Evolutionary conservation across 2,329 filamentous ascomycete genomes (phyloP).

Genomic region (Mariannaea elegans): DNA sequence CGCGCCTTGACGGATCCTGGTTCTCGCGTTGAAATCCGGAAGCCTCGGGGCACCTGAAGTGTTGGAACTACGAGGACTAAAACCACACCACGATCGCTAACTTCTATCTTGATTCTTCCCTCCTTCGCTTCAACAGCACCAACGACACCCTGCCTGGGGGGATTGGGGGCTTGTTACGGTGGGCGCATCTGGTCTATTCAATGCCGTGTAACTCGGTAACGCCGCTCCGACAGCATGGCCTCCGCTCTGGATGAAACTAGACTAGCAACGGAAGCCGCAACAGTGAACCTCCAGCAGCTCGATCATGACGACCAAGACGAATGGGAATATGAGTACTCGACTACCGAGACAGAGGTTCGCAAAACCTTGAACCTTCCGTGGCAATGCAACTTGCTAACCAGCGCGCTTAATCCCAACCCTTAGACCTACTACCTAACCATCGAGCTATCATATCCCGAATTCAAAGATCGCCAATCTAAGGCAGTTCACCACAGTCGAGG

Average conservation of each 20-base stretch:
- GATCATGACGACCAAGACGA: slow-evolving; percentile 61
- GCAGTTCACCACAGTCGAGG: slow-evolving; percentile 51
- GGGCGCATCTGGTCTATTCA: not conserved
- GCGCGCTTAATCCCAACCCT: slow-evolving; percentile 16
- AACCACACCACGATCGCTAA: not conserved
- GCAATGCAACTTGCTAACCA: not conserved
- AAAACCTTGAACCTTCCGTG: not conserved
- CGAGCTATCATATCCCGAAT: slow-evolving; percentile 69
- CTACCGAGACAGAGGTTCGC: slow-evolving; percentile 67
- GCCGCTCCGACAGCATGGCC: slow-evolving; percentile 16
- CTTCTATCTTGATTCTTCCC: not conserved
- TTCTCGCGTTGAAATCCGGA: slow-evolving; percentile 2
- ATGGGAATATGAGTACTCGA: slow-evolving; percentile 75
- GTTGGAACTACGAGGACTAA: not conserved
- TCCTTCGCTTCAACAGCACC: not conserved
- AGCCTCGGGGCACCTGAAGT: slow-evolving; percentile 3
- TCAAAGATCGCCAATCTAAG: slow-evolving; percentile 56
- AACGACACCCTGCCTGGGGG: slow-evolving; percentile 4
- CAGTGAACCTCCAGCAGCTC: slow-evolving; percentile 41
- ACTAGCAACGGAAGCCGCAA: slow-evolving; percentile 38
- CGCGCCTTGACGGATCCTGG: slow-evolving; percentile 2
- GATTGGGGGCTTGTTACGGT: not conserved
- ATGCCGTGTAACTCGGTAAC: not conserved
- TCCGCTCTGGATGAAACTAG: slow-evolving; percentile 26
- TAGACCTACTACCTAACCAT: slow-evolving; percentile 72